Base-by-base conservation (phyloP, 2,329 filamentous ascomycete genomes). In the Setomelanomma holmii region DNA sequence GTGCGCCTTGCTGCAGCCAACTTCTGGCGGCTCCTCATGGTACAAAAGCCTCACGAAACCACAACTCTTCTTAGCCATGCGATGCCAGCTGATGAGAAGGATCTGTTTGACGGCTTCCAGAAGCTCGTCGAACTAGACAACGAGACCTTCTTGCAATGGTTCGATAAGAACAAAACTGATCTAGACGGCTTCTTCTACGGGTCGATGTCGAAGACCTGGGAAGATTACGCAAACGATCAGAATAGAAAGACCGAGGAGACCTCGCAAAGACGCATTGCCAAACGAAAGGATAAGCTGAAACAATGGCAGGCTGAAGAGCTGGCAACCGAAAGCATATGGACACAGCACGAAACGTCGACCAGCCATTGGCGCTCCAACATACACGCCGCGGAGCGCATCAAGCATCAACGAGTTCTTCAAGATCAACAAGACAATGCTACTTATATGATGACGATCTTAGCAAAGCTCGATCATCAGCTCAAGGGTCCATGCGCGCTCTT, bases 351-450 rank as follows among this genome's bases (percentile, higher is more conserved):
- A 65, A 86, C 90, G 60, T 89, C 91, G 0, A 93, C 95, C 49
- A 88, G 86, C 35, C 88, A 93, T 53, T 99, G 93, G 95, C 89
- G 93, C 79, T 91, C 93, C 64, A 98, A 96, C 65, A 96, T 99
- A 35, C 95, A 93, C 73, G 87, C 89, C 42, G 91, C 93, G 0
- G 95, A 99, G 71, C 89, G 95, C 60, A 85, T 93, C 68, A 98
- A 96, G 71, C 89, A 96, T 60, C 93, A 98, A 71, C 84, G 95
- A 56, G 83, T 90, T 14, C 78, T 92, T 47, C 95, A 99, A 74
- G 96, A 99, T 66, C 91, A 96, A 66, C 92, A 97, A 64, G 95
- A 99, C 69, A 93, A 93, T 66, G 83, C 90, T 51, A 82, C 84
- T 1, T 97, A 91, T 69, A 84, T 96, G 55, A 85, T 86, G 36